Evolutionary conservation across 106 monocot species (phyloP), one percentile per base, ranked within the genome.

Genomic region (Ottelia alismoides): DNA sequence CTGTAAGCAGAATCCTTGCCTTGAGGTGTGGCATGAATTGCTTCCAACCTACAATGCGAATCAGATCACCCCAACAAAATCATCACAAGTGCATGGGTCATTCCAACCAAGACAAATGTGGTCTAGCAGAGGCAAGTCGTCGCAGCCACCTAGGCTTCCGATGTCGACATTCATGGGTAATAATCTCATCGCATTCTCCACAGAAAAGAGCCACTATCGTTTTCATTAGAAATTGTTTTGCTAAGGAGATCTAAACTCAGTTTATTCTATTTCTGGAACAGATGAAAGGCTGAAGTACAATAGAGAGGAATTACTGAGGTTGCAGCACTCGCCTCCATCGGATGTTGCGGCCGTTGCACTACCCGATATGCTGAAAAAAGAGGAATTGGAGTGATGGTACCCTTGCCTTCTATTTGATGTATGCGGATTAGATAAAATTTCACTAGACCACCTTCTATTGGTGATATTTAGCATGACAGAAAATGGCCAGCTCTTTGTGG

Each of bases 271-370:
- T 35, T 52, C 43, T 25, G 65, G 12, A 62, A 44, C 63, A 96
- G 96, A 96, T 74, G 89, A 96, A 70, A 96, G 85, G 55, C 79
- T 82, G 67, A 81, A 79, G 30, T 96, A 96, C 55, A 72, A 46
- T 53, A 64, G 22, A 35, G 76, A 76, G 44, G 96, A 96, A 52
- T 65, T 96, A 64, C 20, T 82, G 60, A 71, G 77, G 43, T 52
- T 89, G 74, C 70, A 74, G 58, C 32, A 26, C 59, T 76, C 62
- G n/a, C n/a, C n/a, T n/a, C n/a, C n/a, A n/a, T n/a, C n/a, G n/a
- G n/a, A n/a, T n/a, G n/a, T n/a, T n/a, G n/a, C n/a, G n/a, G n/a
- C n/a, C n/a, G n/a, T n/a, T n/a, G n/a, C n/a, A n/a, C n/a, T n/a
- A n/a, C n/a, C n/a, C n/a, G n/a, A n/a, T n/a, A n/a, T n/a, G n/a